A percentile compares a stretch with the other conserved stretches of the same genome.
Conservation (phyloP, 345 rosid species). For the Citrus reticulata region DNA sequence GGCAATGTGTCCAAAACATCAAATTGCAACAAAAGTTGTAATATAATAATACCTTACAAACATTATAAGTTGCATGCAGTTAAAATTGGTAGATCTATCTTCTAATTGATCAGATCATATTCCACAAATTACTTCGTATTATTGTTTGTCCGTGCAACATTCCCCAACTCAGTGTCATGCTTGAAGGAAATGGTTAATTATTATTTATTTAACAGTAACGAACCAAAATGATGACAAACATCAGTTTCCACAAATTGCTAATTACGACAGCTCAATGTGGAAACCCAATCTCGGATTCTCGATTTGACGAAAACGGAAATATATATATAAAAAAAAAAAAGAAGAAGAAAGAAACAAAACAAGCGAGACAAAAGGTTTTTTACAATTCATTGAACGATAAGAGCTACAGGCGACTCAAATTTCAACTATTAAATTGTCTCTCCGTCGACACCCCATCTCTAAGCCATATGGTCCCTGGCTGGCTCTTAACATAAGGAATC, state of each 20-base stretch:
- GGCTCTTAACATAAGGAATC: conserved; percentile 13
- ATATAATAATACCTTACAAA: no score
- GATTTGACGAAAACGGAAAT: no score
- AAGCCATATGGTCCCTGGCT: conserved; percentile 5
- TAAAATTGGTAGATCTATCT: no score
- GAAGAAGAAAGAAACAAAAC: background rate
- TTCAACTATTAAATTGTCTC: background rate
- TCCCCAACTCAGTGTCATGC: background rate
- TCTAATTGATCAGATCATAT: no score
- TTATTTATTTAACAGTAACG: background rate
- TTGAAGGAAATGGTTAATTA: background rate
- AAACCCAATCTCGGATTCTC: background rate
- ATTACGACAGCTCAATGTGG: background rate
- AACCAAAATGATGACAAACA: background rate
- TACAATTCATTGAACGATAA: background rate
- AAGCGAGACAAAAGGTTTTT: background rate
- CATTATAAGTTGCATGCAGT: no score
- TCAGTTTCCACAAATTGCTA: background rate
- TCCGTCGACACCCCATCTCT: background rate
- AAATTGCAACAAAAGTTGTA: no score
- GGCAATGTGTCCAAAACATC: no score
- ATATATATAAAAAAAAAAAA: background rate
- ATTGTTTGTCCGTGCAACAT: background rate
- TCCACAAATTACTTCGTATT: background rate
- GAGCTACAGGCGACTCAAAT: background rate